Percentiles rank a stretch among this genome's conserved stretches.
These are phyloP conservation scores for Sarocladium strictum DNA, from an alignment of 2,329 filamentous ascomycete genomes.

Conservation along the genomic window DNA sequence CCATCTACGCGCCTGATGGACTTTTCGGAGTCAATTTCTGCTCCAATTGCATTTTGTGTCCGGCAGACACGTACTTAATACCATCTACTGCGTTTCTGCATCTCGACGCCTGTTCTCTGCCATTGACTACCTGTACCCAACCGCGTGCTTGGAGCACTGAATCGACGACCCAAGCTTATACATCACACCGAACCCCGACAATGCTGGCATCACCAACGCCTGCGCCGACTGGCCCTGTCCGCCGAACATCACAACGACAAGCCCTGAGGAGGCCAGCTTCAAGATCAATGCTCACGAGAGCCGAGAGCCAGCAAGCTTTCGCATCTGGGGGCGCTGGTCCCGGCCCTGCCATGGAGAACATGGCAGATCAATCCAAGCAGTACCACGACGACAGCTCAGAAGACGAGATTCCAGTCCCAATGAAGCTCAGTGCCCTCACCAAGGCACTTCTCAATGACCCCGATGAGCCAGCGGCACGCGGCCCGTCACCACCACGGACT, in stretches of 20 bases:
- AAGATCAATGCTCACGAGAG: conserved; percentile 35
- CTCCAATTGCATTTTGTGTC: neutral
- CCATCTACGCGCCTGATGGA: conserved; percentile 1
- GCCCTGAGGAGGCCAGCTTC: conserved; percentile 45
- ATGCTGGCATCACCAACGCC: conserved; percentile 47
- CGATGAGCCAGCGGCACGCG: conserved; percentile 29
- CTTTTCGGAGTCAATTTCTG: neutral
- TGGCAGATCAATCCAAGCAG: conserved; percentile 29
- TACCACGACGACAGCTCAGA: conserved; percentile 77
- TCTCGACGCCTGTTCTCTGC: neutral
- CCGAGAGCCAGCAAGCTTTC: conserved; percentile 28
- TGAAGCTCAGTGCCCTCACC: conserved; percentile 90
- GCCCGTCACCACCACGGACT: conserved; percentile 39
- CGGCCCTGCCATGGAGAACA: neutral
- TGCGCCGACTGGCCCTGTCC: conserved; percentile 40
- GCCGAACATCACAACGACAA: conserved; percentile 52
- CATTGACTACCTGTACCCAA: neutral
- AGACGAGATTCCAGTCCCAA: conserved; percentile 84
- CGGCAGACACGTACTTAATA: neutral
- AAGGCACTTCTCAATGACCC: conserved; percentile 73
- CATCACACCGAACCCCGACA: conserved; percentile 14
- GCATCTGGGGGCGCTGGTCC: conserved; percentile 5
- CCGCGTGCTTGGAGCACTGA: conserved; percentile 4
- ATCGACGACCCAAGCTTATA: conserved; percentile 9
- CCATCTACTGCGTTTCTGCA: neutral